Evolutionary conservation across 2,329 filamentous ascomycete species (phyloP).

Genomic region (Monilinia laxa): DNA sequence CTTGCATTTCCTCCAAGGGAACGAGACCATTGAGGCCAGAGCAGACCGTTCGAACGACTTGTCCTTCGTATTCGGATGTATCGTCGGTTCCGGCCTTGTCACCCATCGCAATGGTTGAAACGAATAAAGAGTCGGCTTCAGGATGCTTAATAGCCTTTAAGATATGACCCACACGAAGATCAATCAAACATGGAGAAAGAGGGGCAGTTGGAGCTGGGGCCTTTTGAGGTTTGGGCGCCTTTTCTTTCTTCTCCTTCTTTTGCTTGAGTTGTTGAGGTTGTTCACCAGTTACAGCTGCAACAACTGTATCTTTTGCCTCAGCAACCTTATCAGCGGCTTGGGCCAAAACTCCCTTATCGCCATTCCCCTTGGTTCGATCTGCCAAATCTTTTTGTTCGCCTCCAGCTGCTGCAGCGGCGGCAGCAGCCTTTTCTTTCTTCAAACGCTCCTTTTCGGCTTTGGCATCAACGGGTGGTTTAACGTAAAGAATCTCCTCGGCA

Average conservation of each 20-base stretch:
- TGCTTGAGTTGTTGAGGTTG: conserved; percentile 48
- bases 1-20: conserved; percentile 94
- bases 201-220: conserved; percentile 68
- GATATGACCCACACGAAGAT: conserved; percentile 95
- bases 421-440: conserved; percentile 90
- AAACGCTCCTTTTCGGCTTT: conserved; percentile 95
- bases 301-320: conserved; percentile 41
- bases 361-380: conserved; percentile 60
- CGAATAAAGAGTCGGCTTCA: conserved; percentile 92
- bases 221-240: conserved; percentile 73
- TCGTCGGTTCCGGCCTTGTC: conserved; percentile 84
- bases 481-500: conserved; percentile 75
- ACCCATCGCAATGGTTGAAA: conserved; percentile 92
- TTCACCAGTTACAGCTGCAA: conserved; percentile 41
- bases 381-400: conserved; percentile 52
- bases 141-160: conserved; percentile 94
- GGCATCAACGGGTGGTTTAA: conserved; percentile 83
- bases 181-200: conserved; percentile 81
- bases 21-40: conserved; percentile 92
- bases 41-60: conserved; percentile 92
- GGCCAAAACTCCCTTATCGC: conserved; percentile 53
- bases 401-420: conserved; percentile 54
- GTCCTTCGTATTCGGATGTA: conserved; percentile 86
- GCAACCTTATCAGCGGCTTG: conserved; percentile 50
- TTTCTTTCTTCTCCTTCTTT: conserved; percentile 88